Evolutionary conservation across 169 alveolate genomes (phyloP).

Genomic region (Eimeria falciformis): DNA sequence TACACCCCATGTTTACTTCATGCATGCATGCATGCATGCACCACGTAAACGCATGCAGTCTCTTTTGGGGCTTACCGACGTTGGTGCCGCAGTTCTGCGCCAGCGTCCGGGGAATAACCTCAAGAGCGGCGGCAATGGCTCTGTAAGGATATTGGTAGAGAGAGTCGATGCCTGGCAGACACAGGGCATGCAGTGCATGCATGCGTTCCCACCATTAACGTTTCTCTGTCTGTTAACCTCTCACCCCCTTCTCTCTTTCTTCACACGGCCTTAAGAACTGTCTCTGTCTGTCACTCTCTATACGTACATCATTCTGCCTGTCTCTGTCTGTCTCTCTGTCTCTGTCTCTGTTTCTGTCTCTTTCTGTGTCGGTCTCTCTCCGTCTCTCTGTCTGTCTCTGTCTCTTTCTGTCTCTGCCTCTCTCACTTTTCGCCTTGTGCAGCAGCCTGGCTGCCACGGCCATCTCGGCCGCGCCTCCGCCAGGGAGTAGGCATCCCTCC

Average conservation of each 20-base stretch:
- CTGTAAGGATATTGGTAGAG: slow-evolving; percentile 95
- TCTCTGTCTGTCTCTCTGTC: background rate
- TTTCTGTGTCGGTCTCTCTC: background rate
- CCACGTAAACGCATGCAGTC: slow-evolving; percentile 58
- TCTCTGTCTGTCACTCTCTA: background rate
- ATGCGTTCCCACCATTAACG: no score
- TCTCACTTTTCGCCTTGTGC: slow-evolving; percentile 87
- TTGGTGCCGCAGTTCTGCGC: slow-evolving; percentile 99
- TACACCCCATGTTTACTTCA: background rate
- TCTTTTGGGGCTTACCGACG: no score
- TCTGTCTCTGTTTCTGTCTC: no score
- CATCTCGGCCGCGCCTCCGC: slow-evolving; percentile 99
- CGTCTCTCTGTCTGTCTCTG: background rate
- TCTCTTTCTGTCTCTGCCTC: background rate
- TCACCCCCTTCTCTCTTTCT: background rate
- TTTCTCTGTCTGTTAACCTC: no score
- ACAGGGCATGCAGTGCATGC: no score
- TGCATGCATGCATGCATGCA: background rate
- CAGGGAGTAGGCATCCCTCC: slow-evolving; percentile 98
- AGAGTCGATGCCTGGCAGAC: slow-evolving; percentile 91
- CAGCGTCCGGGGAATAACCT: slow-evolving; percentile 98
- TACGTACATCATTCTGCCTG: slow-evolving; percentile 26
- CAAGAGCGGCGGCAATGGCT: slow-evolving; percentile 98
- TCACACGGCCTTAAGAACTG: background rate
- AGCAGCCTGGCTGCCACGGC: slow-evolving; percentile 94